Percentiles rank a stretch among this genome's conserved stretches.
phyloP scores from a whole-genome alignment of 805 yeast genomes.

The Candida anglica region DNA sequence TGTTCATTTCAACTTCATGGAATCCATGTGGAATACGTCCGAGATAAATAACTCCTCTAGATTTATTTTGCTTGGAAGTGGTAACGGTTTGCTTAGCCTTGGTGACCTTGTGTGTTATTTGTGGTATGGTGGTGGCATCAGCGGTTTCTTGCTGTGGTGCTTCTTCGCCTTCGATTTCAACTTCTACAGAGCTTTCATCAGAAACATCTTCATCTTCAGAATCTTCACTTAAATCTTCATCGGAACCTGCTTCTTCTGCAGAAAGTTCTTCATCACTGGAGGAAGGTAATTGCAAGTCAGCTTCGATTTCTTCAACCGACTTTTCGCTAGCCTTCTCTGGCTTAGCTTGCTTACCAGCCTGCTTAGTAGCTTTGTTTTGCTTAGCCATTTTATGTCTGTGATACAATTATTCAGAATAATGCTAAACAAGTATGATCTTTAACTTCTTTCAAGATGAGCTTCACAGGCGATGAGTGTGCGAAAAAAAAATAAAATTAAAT shows the following conservation, averaged over 20 bases:
- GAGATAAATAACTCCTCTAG: conserved; percentile 72
- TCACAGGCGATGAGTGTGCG: too few relatives aligned
- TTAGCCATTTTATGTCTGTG: conserved; percentile 2
- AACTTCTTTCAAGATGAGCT: too few relatives aligned
- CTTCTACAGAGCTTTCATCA: conserved; percentile 14
- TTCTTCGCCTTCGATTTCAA: conserved; percentile 24
- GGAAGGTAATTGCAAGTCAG: conserved; percentile 15
- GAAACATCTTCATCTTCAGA: conserved; percentile 18
- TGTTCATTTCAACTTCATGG: conserved; percentile 72
- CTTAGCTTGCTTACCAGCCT: neutral
- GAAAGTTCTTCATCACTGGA: conserved; percentile 19
- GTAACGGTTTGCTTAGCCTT: conserved; percentile 11
- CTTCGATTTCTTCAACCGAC: conserved; percentile 18
- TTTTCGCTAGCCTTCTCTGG: conserved; percentile 8
- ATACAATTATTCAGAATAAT: neutral
- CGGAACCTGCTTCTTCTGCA: conserved; percentile 14
- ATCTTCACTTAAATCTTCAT: conserved; percentile 14
- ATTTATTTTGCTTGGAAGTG: conserved; percentile 12
- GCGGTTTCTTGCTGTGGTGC: conserved; percentile 12
- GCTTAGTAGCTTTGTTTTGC: neutral
- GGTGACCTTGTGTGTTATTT: conserved; percentile 17
- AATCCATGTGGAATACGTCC: conserved; percentile 94
- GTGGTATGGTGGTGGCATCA: conserved; percentile 4
- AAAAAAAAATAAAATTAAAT: too few relatives aligned
- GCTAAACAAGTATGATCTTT: neutral